Percentiles rank a stretch among this genome's conserved stretches.
Conservation (phyloP, 148 eudicot species). For the Dianthus caryophyllus region DNA sequence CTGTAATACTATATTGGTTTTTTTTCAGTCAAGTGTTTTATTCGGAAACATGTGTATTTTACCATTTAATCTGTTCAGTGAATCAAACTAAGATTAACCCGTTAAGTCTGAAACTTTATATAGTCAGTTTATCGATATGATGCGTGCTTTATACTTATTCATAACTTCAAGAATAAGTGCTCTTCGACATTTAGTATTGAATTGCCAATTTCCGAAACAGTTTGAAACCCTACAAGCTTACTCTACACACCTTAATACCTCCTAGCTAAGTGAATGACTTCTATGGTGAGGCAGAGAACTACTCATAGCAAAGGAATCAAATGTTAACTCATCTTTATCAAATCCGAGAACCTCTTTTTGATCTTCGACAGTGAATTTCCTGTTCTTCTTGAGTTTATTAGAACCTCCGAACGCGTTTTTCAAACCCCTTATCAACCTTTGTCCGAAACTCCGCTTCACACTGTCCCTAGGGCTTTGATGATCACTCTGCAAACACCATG, state of each 20-base stretch:
- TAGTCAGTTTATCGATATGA: not conserved
- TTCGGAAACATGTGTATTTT: not conserved
- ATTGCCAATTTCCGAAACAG: not conserved
- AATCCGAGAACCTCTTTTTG: not conserved
- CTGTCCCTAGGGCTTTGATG: not conserved
- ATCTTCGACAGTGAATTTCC: not conserved
- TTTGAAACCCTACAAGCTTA: not conserved
- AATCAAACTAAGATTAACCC: not conserved
- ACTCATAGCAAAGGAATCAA: slow-evolving; percentile 7
- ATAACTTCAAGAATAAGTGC: not conserved
- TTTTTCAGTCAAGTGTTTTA: not conserved
- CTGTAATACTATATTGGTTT: not conserved
- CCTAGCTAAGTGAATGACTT: slow-evolving; percentile 18
- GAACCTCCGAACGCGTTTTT: slow-evolving; percentile 46
- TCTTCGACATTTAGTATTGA: not conserved
- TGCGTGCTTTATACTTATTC: no score
- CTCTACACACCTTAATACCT: not conserved
- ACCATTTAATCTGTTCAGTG: not conserved
- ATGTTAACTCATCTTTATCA: slow-evolving; percentile 11
- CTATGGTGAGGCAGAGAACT: slow-evolving; percentile 18
- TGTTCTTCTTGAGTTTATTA: slow-evolving; percentile 12
- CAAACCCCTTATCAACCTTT: slow-evolving; percentile 46
- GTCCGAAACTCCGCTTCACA: slow-evolving; percentile 39
- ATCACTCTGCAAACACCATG: slow-evolving; percentile 17
- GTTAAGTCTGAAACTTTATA: not conserved